These are phyloP conservation scores for Neckera pumila DNA, from an alignment of 225 moss, liverwort and hornwort species.

Conservation along the genomic window DNA sequence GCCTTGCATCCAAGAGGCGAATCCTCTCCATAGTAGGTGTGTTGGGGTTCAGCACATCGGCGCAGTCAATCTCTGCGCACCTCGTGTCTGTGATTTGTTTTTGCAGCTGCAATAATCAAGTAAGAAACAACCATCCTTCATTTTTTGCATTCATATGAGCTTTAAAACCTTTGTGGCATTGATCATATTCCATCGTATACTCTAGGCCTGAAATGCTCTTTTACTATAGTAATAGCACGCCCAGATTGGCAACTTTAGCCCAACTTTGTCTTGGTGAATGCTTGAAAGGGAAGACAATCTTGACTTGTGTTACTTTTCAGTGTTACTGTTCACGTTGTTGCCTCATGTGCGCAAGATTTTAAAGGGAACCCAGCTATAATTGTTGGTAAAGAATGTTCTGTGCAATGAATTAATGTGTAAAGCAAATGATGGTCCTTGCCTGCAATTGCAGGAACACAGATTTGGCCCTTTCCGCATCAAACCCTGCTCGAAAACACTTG, in stretches of 20 bases:
- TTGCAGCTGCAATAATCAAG: conserved; percentile 40
- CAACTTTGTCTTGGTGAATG: neutral
- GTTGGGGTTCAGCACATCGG: conserved; percentile 57
- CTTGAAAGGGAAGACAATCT: neutral
- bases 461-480: conserved; percentile 44
- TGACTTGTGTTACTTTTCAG: neutral
- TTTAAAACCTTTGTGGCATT: neutral
- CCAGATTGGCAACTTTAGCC: neutral
- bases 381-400: neutral
- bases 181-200: neutral
- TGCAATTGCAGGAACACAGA: conserved; percentile 44
- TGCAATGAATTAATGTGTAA: neutral
- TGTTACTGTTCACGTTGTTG: neutral
- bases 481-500: conserved; percentile 28
- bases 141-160: neutral
- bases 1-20: conserved; percentile 34
- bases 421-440: neutral
- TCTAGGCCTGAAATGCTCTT: neutral
- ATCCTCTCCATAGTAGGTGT: conserved; percentile 48
- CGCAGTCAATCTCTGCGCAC: conserved; percentile 54
- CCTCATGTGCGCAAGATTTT: neutral
- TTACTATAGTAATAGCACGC: no score
- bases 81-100: conserved; percentile 64
- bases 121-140: neutral
- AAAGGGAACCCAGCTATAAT: neutral